These are phyloP conservation scores for Auxenochlorella protothecoides DNA, from an alignment of 139 green algal species.

Conservation along the genomic window DNA sequence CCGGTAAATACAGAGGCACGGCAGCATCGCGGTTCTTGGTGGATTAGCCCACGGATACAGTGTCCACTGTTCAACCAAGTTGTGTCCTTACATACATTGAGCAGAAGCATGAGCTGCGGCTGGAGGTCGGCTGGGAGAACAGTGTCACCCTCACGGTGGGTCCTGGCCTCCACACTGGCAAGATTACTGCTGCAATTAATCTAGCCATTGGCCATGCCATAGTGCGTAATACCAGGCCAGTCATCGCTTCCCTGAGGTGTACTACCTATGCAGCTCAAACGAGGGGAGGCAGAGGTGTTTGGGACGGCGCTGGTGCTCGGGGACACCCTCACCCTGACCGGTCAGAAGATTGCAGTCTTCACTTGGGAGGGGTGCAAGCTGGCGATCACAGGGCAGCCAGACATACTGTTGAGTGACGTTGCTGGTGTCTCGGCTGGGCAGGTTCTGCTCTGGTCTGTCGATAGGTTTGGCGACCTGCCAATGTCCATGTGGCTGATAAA, in stretches of 20 bases:
- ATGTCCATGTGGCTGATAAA: too few relatives aligned
- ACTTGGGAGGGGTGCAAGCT: constrained; percentile 64
- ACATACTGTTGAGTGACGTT: constrained; percentile 29
- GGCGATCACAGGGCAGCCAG: constrained; percentile 32
- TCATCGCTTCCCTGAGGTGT: not conserved
- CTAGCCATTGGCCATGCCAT: too few relatives aligned
- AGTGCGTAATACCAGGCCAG: not conserved
- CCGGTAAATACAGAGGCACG: too few relatives aligned
- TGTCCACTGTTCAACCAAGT: too few relatives aligned
- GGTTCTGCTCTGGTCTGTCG: too few relatives aligned
- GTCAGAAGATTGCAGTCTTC: constrained; percentile 77
- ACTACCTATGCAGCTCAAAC: constrained; percentile 35
- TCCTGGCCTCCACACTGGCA: not conserved
- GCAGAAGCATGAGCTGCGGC: constrained; percentile 33
- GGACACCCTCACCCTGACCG: constrained; percentile 34
- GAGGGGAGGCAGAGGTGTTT: constrained; percentile 77
- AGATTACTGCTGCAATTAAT: not conserved
- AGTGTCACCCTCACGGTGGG: constrained; percentile 32
- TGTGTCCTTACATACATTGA: too few relatives aligned
- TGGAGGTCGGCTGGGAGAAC: constrained; percentile 41
- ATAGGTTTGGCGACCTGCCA: too few relatives aligned
- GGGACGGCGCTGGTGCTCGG: constrained; percentile 62
- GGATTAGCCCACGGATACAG: not conserved
- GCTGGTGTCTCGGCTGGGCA: too few relatives aligned
- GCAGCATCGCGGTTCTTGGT: not conserved